A percentile compares a stretch with the other conserved stretches of the same genome.
These are phyloP conservation scores for Starmerella lactis-condensi DNA, from an alignment of 805 yeast species.

Conservation along the genomic window DNA sequence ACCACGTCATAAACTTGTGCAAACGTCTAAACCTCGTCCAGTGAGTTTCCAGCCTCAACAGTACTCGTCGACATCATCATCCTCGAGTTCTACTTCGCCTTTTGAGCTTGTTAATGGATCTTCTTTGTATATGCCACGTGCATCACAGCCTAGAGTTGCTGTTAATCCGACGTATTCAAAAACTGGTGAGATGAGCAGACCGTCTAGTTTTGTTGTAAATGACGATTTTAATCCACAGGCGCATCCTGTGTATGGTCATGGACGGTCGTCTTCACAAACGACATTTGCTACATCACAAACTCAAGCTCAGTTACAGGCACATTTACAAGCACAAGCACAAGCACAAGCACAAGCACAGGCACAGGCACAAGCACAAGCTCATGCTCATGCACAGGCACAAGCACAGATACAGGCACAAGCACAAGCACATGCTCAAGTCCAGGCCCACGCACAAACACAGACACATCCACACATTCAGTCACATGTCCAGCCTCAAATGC, in stretches of 20 bases:
- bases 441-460: background rate
- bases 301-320: conserved; percentile 1
- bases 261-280: conserved; percentile 1
- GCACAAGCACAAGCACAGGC: conserved; percentile 4
- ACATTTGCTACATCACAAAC: background rate
- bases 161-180: conserved; percentile 20
- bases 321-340: conserved; percentile 6
- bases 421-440: background rate
- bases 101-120: conserved; percentile 7
- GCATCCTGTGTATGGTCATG: background rate
- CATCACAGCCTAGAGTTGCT: conserved; percentile 22
- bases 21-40: conserved; percentile 20
- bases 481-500: too few relatives aligned
- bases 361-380: conserved; percentile 2
- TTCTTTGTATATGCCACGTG: conserved; percentile 15
- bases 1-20: background rate
- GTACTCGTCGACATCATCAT: background rate
- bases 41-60: conserved; percentile 24
- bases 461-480: conserved; percentile 1
- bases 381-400: background rate
- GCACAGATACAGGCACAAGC: background rate
- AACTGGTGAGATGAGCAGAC: conserved; percentile 22
- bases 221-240: background rate
- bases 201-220: conserved; percentile 4
- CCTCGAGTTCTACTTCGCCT: conserved; percentile 1